Base-by-base conservation (phyloP, 257 asterid species). In the Solanum bukasovii region DNA sequence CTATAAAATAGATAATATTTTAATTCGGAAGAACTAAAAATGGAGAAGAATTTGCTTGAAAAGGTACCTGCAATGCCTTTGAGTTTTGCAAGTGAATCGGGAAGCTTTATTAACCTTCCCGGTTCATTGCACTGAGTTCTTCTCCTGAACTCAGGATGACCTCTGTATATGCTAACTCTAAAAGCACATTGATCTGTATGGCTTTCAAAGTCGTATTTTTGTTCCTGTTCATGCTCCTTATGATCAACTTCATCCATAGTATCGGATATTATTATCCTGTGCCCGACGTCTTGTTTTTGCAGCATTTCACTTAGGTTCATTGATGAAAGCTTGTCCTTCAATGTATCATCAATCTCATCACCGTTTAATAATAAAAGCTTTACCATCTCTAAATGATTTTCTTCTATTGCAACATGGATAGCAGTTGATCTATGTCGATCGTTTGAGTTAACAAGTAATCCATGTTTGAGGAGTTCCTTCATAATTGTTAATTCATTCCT, bases 111-210 rank as follows among this genome's bases (percentile, higher is more conserved):
- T 91, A 97, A 87, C 90, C 90, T 94, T 56, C 98, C 98, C 1
- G 98, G 94, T 82, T 93, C 94, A 1, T 90, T 87, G 90, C 94
- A 94, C 11, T 61, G 91, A 4, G 40, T 75, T 25, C 78, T 91
- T 78, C 89, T 91, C 90, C 98, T 90, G 59, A 79, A 74, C 63
- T 10, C 35, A 9, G 98, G 98, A 71, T 93, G 96, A 27, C 98
- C 99, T 89, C 92, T 93, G 86, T 95, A 97, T 78, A 97, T 90
- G 83, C 97, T 95, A 59, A 95, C 94, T 84, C 99, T 89, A 9
- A 92, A 74, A n/a, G 87, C 77, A 84, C 87, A 34, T 2, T 18
- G 27, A 16, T 86, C 86, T 78, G 59, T 90, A 34, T 59, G 81
- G 61, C 87, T 88, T 23, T 88, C 85, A 7, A 11, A 79, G 9